Evolutionary conservation across 1,284 basidiomycete species (phyloP), one percentile per base, ranked within the genome.

Genomic region (Lentinula novae-zelandiae): DNA sequence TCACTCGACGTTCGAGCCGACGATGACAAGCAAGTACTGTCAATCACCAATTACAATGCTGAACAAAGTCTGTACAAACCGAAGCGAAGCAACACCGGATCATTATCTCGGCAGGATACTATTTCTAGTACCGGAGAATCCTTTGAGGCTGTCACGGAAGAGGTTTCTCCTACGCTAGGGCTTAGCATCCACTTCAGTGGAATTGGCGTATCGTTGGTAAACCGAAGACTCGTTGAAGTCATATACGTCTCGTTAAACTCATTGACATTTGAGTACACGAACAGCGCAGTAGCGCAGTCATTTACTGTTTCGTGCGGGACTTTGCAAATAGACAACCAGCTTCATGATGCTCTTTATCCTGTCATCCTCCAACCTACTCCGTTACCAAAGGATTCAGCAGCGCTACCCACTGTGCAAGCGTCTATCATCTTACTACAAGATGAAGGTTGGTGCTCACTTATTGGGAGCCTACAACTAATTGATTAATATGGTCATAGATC

Each of bases 291-390:
- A 48, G 92, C 93, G 27, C 93, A 96, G 68, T 84, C 92, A 9
- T 79, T 95, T 58, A 93, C 86, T 55, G 53, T 98, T 49, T 87
- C 90, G n/a, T 93, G 90, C 72, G 95, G 93, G 53, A 90, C 84
- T 72, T 83, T 99, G 33, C 96, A 99, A 73, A 86, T 99, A 64
- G 96, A 98, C 75, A 99, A 99, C 71, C 97, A 99, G 73, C 83
- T 99, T 7, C 96, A 98, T 65, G 97, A 98, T 62, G 95, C 95
- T 20, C 75, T 96, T 13, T 99, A 92, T 80, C 96, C 97, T 0
- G 96, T 99, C 63, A 87, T 99, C 58, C 80, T 99, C 44, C 97
- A 99, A 71, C 97, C 97, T 0, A 96, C 95, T 1, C 93, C 95
- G 0, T 84, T 99, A 44, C 83, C 90, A 3, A 93, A 91, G 71